Conservation (phyloP, 1,139 yeast species). For the Pichia cactophila region DNA sequence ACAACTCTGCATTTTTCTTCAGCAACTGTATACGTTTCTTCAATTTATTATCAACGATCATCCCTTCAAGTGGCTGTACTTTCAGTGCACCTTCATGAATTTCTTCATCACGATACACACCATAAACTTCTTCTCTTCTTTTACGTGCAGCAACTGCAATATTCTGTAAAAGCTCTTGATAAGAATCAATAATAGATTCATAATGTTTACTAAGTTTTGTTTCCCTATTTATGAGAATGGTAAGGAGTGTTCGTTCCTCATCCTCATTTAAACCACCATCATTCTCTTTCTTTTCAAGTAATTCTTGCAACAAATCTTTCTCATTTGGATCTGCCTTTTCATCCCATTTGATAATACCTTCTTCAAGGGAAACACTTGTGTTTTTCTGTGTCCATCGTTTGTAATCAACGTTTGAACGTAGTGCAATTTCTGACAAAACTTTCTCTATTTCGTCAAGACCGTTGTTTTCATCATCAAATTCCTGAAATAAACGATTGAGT, state of each 20-base stretch:
- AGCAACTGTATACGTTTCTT: constrained; percentile 1
- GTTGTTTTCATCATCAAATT: constrained; percentile 23
- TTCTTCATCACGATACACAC: constrained; percentile 1
- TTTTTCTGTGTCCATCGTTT: constrained; percentile 7
- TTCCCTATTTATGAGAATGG: constrained; percentile 20
- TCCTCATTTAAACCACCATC: neutral
- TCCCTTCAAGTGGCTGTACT: constrained; percentile 3
- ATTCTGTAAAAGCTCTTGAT: constrained; percentile 8
- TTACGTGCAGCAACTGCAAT: constrained; percentile 4
- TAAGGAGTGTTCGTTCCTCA: neutral
- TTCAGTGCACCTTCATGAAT: neutral
- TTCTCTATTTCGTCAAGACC: constrained; percentile 16
- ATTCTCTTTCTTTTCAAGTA: neutral
- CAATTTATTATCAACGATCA: constrained; percentile 1
- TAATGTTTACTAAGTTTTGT: constrained; percentile 20
- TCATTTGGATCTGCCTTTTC: neutral
- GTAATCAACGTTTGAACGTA: constrained; percentile 13
- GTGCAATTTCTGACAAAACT: constrained; percentile 15
- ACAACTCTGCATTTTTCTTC: constrained; percentile 8
- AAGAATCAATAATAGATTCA: constrained; percentile 18
- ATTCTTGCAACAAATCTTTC: neutral
- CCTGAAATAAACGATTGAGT: constrained; percentile 22
- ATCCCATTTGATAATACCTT: neutral
- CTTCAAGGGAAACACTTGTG: neutral
- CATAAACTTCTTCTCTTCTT: constrained; percentile 9